phyloP scores from a whole-genome alignment of 192 early-diverging fungal species.

The Coemansia aciculifera region DNA sequence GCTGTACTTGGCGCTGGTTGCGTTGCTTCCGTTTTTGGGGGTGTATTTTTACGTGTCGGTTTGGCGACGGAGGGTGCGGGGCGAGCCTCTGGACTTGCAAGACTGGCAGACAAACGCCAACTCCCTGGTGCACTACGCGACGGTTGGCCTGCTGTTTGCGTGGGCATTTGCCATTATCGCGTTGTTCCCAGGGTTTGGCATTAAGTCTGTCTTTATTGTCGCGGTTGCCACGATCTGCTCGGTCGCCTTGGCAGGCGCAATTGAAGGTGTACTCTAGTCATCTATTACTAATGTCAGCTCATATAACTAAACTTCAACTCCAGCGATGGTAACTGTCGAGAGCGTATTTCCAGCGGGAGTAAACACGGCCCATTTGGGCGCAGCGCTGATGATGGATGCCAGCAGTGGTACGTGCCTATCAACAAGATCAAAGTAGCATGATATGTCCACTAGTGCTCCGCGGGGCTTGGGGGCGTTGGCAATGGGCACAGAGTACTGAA shows the following conservation, averaged over 20 bases:
- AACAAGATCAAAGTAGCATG: slow-evolving; percentile 48
- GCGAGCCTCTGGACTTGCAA: slow-evolving; percentile 46
- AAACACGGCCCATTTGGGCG: slow-evolving; percentile 37
- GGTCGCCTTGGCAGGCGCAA: slow-evolving; percentile 35
- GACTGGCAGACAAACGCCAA: slow-evolving; percentile 45
- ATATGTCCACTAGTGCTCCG: slow-evolving; percentile 30
- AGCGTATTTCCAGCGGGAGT: slow-evolving; percentile 43
- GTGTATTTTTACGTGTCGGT: slow-evolving; percentile 49
- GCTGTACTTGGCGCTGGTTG: slow-evolving; percentile 24
- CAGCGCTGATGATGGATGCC: slow-evolving; percentile 22
- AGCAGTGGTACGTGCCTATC: slow-evolving; percentile 44
- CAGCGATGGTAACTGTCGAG: slow-evolving; percentile 37
- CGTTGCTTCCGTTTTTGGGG: slow-evolving; percentile 34
- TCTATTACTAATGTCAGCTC: not conserved
- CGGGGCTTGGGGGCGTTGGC: slow-evolving; percentile 17
- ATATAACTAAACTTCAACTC: slow-evolving; percentile 23
- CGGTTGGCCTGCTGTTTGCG: slow-evolving; percentile 34
- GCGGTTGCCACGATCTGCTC: slow-evolving; percentile 20
- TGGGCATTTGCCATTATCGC: slow-evolving; percentile 39
- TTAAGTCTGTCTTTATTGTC: slow-evolving; percentile 29
- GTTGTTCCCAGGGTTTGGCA: slow-evolving; percentile 41
- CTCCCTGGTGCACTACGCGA: slow-evolving; percentile 37
- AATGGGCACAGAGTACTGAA: slow-evolving; percentile 38
- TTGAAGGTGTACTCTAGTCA: slow-evolving; percentile 32
- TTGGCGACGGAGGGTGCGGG: slow-evolving; percentile 41